A percentile compares a stretch with the other conserved stretches of the same genome.
These are phyloP conservation scores for Phytophthora crassamura DNA, from an alignment of 352 stramenopile genomes.

Conservation along the genomic window DNA sequence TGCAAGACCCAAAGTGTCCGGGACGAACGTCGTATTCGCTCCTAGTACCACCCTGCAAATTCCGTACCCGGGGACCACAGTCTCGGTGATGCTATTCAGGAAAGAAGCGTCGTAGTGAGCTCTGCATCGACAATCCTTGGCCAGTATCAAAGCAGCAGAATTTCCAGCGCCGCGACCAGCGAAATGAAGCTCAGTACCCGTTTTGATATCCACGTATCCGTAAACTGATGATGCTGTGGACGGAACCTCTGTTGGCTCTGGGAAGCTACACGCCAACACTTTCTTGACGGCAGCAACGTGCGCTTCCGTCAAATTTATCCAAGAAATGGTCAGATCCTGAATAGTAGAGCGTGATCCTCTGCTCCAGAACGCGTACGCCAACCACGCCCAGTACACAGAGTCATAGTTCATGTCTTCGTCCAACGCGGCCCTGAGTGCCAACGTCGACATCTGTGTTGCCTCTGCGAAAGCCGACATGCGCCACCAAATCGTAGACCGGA, in stretches of 20 bases:
- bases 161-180: background rate
- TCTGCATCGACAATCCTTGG: background rate
- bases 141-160: background rate
- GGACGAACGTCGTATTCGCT: background rate
- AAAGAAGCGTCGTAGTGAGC: background rate
- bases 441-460: background rate
- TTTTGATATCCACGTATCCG: background rate
- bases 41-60: background rate
- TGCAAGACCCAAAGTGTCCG: background rate
- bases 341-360: background rate
- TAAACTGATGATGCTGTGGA: background rate
- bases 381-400: background rate
- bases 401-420: too few relatives aligned
- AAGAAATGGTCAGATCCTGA: background rate
- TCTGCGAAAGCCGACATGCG: background rate
- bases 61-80: slow-evolving; percentile 3
- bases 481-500: background rate
- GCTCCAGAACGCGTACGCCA: slow-evolving; percentile 5
- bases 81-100: background rate
- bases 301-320: background rate
- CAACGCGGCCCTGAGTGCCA: too few relatives aligned
- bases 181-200: background rate
- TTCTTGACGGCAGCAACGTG: background rate
- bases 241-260: background rate
- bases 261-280: background rate